Base-by-base conservation (phyloP, 1,284 basidiomycete genomes). In the Porogramme epimiltina region DNA sequence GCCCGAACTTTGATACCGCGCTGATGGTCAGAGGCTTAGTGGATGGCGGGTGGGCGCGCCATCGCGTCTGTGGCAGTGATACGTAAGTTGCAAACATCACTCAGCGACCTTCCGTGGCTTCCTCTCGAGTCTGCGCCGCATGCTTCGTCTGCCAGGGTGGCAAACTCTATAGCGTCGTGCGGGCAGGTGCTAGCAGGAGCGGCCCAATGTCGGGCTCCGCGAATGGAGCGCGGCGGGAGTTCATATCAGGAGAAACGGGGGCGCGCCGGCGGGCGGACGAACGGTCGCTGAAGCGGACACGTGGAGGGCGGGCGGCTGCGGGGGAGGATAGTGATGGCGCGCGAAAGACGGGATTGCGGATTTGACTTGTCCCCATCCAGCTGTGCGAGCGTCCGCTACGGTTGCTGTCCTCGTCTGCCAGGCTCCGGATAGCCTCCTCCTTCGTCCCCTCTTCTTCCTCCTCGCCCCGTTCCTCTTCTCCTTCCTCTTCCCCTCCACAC, bases 351-450 rank as follows among this genome's bases (percentile, higher is more conserved):
- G 13, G 10, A 31, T 37, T 18, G 28, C 28, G 8, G 13, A 37
- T n/a, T 37, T 37, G 34, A 40, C 47, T 49, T 49, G 44, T 42
- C 47, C 39, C 36, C 45, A 43, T 45, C 28, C 26, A 40, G 43
- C 39, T 37, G 37, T 33, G 39, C 24, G 40, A 43, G 53, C 45
- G 48, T 45, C 42, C 42, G 33, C 23, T 41, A 26, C 33, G 22
- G 36, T 37, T 26, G 42, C 42, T 49, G 42, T 51, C 44, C 44
- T 39, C 52, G 33, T 49, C 45, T 39, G 20, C 34, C 24, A 47
- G 55, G 58, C 58, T 54, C 58, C 51, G 55, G 58, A 46, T 48
- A 56, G 58, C 55, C 58, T 52, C 24, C 22, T 31, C 31, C 33
- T 23, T 18, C 46, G n/a, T n/a, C n/a, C n/a, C 37, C 16, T 38